phyloP scores from a whole-genome alignment of 257 asterid genomes.

The Gardenia jasminoides region DNA sequence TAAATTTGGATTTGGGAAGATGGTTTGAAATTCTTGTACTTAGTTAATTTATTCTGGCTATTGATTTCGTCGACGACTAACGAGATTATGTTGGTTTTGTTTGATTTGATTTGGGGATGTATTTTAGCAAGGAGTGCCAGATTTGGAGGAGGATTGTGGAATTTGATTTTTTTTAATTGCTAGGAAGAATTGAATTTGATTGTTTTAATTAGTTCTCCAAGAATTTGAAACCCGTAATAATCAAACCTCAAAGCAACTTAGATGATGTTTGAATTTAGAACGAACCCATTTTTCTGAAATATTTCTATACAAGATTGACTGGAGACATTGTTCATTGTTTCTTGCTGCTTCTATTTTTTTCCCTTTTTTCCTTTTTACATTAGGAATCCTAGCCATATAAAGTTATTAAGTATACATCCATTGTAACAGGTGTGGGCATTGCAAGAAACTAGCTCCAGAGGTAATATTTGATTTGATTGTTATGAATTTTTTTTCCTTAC shows the following conservation, averaged over 20 bases:
- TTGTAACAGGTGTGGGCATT: conserved; percentile 89
- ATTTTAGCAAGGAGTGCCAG: too few species aligned
- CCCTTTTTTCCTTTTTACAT: neutral
- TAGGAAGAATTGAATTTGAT: too few species aligned
- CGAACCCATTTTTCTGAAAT: neutral
- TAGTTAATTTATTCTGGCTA: too few species aligned
- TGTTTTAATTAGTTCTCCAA: too few species aligned
- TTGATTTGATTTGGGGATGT: too few species aligned
- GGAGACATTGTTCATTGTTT: neutral
- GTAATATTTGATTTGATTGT: conserved; percentile 25
- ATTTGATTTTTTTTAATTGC: neutral
- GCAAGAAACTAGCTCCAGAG: conserved; percentile 94
- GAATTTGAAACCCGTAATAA: too few species aligned
- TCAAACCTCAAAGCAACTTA: neutral
- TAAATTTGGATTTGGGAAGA: neutral
- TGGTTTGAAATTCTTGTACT: neutral
- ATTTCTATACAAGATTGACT: neutral
- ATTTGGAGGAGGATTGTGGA: too few species aligned
- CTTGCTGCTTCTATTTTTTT: neutral
- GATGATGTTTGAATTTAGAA: neutral
- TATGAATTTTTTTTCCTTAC: neutral
- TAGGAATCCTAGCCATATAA: neutral
- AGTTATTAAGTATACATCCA: neutral
- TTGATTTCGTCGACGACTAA: too few species aligned
- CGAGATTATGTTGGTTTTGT: too few species aligned